Percentiles rank a stretch among this genome's conserved stretches.
Conservation (phyloP, 352 stramenopile genomes). For the Phytophthora crassamura region DNA sequence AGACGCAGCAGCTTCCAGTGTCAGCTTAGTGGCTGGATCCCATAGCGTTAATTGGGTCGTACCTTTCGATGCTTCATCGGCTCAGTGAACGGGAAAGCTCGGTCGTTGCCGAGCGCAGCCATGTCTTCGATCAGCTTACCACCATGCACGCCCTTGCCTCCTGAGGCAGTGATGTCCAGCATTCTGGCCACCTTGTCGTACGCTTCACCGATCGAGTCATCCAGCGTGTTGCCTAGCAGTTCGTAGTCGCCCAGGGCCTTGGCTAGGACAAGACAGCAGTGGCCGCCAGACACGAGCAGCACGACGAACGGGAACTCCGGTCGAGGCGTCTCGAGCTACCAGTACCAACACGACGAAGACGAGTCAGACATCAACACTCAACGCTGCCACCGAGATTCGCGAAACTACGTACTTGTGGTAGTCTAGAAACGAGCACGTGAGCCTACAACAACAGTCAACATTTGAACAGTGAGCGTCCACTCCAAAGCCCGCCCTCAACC, state of each 20-base stretch:
- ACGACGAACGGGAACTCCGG: conserved; percentile 97
- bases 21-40: neutral
- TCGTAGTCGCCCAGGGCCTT: conserved; percentile 93
- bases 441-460: conserved; percentile 51
- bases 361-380: neutral
- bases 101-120: conserved; percentile 91
- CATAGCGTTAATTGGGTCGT: neutral
- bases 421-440: conserved; percentile 95
- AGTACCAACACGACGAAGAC: conserved; percentile 2
- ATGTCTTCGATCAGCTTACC: conserved; percentile 96
- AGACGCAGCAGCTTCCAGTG: neutral
- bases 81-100: conserved; percentile 91
- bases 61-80: conserved; percentile 90
- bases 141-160: conserved; percentile 73
- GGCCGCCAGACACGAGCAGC: conserved; percentile 98
- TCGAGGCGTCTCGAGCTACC: conserved; percentile 40
- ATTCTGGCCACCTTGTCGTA: conserved; percentile 99
- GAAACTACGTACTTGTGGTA: conserved; percentile 64
- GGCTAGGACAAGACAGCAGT: conserved; percentile 96
- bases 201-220: conserved; percentile 98
- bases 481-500: neutral
- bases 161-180: conserved; percentile 77
- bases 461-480: neutral
- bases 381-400: neutral
- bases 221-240: conserved; percentile 96